phyloP scores from a whole-genome alignment of 2,329 filamentous ascomycete species.

The Scolecobasidium constrictum region DNA sequence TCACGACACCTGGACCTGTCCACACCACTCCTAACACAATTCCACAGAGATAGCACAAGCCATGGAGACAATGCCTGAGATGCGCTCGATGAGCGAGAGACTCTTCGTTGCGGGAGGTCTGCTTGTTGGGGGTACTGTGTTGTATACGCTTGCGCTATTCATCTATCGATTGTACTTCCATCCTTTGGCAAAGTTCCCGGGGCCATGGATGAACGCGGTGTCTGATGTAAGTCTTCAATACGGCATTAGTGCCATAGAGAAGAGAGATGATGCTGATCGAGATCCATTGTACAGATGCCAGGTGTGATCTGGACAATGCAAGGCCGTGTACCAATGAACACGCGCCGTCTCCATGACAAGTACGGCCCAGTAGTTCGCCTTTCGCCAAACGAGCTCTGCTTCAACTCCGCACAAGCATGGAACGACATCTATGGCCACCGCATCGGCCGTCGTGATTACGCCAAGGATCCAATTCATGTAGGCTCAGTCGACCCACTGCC shows the following conservation, averaged over 20 bases:
- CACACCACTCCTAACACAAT: too few species aligned
- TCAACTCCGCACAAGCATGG: constrained; percentile 22
- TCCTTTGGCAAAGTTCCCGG: constrained; percentile 9
- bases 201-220: constrained; percentile 6
- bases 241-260: too few species aligned
- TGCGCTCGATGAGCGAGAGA: not conserved
- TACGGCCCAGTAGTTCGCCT: constrained; percentile 19
- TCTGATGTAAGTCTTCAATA: constrained; percentile 4
- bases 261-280: not conserved
- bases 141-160: not conserved
- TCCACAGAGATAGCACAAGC: too few species aligned
- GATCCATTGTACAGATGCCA: not conserved
- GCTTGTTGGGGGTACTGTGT: not conserved
- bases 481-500: constrained; percentile 10
- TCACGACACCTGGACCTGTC: too few species aligned
- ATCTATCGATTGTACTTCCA: constrained; percentile 10
- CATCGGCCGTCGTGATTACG: not conserved
- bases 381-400: constrained; percentile 23
- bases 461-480: constrained; percentile 10
- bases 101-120: not conserved
- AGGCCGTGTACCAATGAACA: constrained; percentile 5
- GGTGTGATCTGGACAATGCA: constrained; percentile 1
- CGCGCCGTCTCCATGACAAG: constrained; percentile 6
- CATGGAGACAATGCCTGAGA: not conserved
- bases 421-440: constrained; percentile 19